phyloP scores from a whole-genome alignment of 805 yeast species.

The Candida yuanshanica region DNA sequence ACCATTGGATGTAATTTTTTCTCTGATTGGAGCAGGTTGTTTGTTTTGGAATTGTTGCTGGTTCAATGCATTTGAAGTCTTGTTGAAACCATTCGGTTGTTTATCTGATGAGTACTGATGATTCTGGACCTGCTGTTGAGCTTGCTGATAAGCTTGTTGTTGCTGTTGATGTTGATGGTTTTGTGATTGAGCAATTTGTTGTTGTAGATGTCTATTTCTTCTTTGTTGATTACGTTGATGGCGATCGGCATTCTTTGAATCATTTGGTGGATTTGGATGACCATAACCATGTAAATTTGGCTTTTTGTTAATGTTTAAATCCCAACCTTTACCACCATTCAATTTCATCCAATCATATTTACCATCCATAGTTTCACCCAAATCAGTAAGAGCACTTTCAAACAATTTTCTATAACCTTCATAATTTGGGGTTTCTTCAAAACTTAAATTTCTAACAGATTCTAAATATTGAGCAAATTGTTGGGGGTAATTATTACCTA shows the following conservation, averaged over 20 bases:
- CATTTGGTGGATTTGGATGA: conserved; percentile 48
- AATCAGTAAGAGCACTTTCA: conserved; percentile 50
- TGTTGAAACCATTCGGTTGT: conserved; percentile 9
- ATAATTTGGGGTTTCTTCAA: conserved; percentile 79
- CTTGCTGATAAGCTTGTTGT: conserved; percentile 13
- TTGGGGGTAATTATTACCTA: conserved; percentile 58
- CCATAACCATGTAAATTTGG: conserved; percentile 83
- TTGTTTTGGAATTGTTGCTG: conserved; percentile 26
- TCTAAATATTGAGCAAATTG: conserved; percentile 72
- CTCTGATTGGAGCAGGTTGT: conserved; percentile 26
- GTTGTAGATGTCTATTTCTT: conserved; percentile 24
- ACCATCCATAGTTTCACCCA: conserved; percentile 58
- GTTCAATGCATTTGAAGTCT: conserved; percentile 19
- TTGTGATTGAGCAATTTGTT: conserved; percentile 19
- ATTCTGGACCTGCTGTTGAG: conserved; percentile 11
- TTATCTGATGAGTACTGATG: conserved; percentile 7
- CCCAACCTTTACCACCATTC: conserved; percentile 81
- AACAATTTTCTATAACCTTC: conserved; percentile 57
- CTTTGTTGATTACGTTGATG: conserved; percentile 25
- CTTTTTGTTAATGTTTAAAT: conserved; percentile 65
- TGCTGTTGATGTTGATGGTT: conserved; percentile 17
- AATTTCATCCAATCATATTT: conserved; percentile 79
- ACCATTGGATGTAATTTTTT: conserved; percentile 19
- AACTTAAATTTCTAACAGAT: conserved; percentile 61
- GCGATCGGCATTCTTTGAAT: conserved; percentile 10